These are phyloP conservation scores for Clarireedia paspali DNA, from an alignment of 2,329 filamentous ascomycete species.

Conservation along the genomic window DNA sequence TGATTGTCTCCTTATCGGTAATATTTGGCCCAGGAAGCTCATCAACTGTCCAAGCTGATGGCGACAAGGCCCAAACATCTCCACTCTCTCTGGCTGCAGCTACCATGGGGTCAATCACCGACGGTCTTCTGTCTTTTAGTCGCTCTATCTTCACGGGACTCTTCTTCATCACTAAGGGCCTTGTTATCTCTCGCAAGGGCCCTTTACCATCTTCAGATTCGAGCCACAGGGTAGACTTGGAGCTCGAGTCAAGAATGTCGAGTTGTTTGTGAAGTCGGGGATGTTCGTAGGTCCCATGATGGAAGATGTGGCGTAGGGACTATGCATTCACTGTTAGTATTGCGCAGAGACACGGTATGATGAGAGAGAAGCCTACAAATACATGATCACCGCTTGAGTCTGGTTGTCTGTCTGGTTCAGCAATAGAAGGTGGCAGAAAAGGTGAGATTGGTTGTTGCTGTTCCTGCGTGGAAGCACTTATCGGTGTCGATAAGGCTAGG, in stretches of 20 bases:
- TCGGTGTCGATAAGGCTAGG: slow-evolving; percentile 48
- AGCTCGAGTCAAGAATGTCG: slow-evolving; percentile 55
- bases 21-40: slow-evolving; percentile 72
- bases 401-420: slow-evolving; percentile 37
- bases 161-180: slow-evolving; percentile 54
- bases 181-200: slow-evolving; percentile 42
- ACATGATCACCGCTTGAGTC: slow-evolving; percentile 43
- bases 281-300: slow-evolving; percentile 77
- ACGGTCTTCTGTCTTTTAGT: slow-evolving; percentile 68
- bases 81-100: slow-evolving; percentile 63
- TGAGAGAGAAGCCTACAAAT: slow-evolving; percentile 37
- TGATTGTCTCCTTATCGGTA: slow-evolving; percentile 74
- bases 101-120: slow-evolving; percentile 71
- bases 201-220: slow-evolving; percentile 46
- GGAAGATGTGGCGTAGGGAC: slow-evolving; percentile 81
- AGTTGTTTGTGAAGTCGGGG: slow-evolving; percentile 69
- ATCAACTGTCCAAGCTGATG: slow-evolving; percentile 73
- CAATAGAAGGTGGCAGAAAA: slow-evolving; percentile 21
- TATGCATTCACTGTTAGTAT: slow-evolving; percentile 24
- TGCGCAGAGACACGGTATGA: too few relatives aligned
- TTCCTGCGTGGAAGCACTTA: slow-evolving; percentile 33
- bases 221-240: slow-evolving; percentile 48
- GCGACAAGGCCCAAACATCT: slow-evolving; percentile 57
- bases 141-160: slow-evolving; percentile 66
- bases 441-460: slow-evolving; percentile 34